These are phyloP conservation scores for Ascobolus immersus DNA, from an alignment of 495 filamentous ascomycete genomes.

Conservation along the genomic window DNA sequence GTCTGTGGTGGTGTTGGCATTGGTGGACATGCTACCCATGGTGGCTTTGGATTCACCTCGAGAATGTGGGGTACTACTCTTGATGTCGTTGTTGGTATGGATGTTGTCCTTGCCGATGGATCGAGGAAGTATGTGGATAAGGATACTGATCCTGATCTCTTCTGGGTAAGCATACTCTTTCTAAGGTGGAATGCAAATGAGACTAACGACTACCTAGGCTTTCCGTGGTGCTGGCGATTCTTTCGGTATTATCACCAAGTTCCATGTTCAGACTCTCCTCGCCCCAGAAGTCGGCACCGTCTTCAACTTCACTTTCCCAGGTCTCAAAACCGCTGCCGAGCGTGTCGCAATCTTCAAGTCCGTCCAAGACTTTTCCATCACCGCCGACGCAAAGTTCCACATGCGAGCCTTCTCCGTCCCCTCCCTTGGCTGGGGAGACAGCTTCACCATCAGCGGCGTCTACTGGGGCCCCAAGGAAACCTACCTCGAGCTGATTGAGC, in stretches of 20 bases:
- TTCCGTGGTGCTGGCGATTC: conserved; percentile 33
- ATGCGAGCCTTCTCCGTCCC: conserved; percentile 27
- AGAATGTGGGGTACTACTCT: conserved; percentile 38
- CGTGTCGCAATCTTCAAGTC: conserved; percentile 22
- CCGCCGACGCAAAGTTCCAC: conserved; percentile 25
- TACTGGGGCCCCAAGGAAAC: conserved; percentile 13
- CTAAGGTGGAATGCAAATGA: conserved; percentile 2
- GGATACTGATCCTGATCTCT: conserved; percentile 26
- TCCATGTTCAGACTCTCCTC: conserved; percentile 32
- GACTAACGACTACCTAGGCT: conserved; percentile 16
- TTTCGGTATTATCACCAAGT: conserved; percentile 39
- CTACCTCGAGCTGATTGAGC: conserved; percentile 23
- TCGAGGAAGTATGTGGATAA: no score
- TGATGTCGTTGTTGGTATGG: conserved; percentile 32
- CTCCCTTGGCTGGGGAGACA: conserved; percentile 23
- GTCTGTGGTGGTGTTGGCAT: conserved; percentile 41
- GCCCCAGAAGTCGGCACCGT: conserved; percentile 29
- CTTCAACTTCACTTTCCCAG: conserved; percentile 23
- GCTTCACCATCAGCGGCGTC: conserved; percentile 17
- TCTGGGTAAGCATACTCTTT: conserved; percentile 20
- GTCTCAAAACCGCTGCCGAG: conserved; percentile 19
- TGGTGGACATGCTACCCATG: conserved; percentile 48
- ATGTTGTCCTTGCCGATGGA: conserved; percentile 41
- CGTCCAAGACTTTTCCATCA: conserved; percentile 26
- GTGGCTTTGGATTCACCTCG: conserved; percentile 36